Evolutionary conservation across 2,329 filamentous ascomycete genomes (phyloP), one percentile per base, ranked within the genome.

Genomic region (Ophiocordyceps camponoti-rufipedis): DNA sequence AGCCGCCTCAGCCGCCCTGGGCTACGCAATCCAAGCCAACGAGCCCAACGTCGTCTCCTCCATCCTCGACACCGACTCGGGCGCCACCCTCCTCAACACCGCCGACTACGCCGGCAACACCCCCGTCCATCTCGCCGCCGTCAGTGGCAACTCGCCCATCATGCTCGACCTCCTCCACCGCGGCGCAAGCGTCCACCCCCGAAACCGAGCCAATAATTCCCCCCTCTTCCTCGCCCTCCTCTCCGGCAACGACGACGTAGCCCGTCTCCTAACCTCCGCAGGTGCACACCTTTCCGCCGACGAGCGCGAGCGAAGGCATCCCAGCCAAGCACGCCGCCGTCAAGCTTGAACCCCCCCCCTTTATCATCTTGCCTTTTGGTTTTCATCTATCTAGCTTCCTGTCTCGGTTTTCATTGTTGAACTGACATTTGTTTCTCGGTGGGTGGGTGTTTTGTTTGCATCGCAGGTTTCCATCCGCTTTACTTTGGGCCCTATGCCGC

Each of bases 51-150:
- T 74, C 18, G 80, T 86, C 18, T 67, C 68, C 52, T 74, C 82
- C 48, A 72, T 89, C 42, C 70, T 89, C 47, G 72, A 75, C 35
- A 18, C n/a, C 14, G 72, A 72, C 41, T 80, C 85, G 54, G 72
- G 78, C 49, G 65, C 56, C 32, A 75, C 73, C 62, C 68, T 91
- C 18, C 69, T 91, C 41, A 84, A 84, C 55, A 78, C 80, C 50
- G 74, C 75, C 29, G 85, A 91, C 62, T 89, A 89, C 58, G 82
- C 82, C 18, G 84, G 85, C 42, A 91, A 89, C 62, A 89, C 85
- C 28, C 70, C 69, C 4, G 62, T 75, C 35, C 74, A 78, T 54
- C 67, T 78, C 2, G 74, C 74, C 1, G 71, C 74, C 29, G 68
- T 76, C 5, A 67, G 69, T 1, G 68, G 74, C 16, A 66, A 71